Base-by-base conservation (phyloP, 768 basidiomycete species). In the Omphalotus guepiniiformis region DNA sequence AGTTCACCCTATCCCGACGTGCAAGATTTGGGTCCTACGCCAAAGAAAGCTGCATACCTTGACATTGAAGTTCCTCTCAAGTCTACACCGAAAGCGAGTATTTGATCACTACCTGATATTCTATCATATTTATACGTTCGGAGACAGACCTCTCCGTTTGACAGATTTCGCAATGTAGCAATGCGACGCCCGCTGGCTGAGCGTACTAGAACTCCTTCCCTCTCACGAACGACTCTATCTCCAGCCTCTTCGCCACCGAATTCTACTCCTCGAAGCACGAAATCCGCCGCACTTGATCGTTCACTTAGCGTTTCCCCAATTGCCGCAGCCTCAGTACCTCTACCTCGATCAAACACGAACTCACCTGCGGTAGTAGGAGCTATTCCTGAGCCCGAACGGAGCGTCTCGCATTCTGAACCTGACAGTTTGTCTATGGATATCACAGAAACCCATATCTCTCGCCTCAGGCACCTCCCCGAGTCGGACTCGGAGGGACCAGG, bases 91-190 rank as follows among this genome's bases (percentile, higher is more conserved):
- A 77, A 80, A 69, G 85, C 79, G 53, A 36, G 71, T 62, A 21
- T 28, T 15, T 25, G 36, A 35, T 15, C 25, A 2, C 38, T 39
- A 23, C 9, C n/a, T n/a, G n/a, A n/a, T n/a, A n/a, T n/a, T 27
- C 37, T 37, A 25, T 37, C 29, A 25, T 42, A 36, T 29, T 15
- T 22, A 3, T 4, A 34, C 16, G 41, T 39, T 42, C n/a, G 52
- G n/a, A 28, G 21, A 50, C 38, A 6, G 84, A 64, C 71, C 11
- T 84, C 84, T 11, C 80, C 83, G 11, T 70, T 74, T 34, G 74
- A 82, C 51, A 83, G 77, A 51, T 81, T 74, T 60, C 79, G 80
- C 8, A 81, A 86, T 56, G 77, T 85, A 22, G 73, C 76, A 11
- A 53, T 83, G 40, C 78, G 83, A 26, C 73, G 72, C 47, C 72